Base-by-base conservation (phyloP, 768 basidiomycete genomes). In the Rhizopogon roseolus region DNA sequence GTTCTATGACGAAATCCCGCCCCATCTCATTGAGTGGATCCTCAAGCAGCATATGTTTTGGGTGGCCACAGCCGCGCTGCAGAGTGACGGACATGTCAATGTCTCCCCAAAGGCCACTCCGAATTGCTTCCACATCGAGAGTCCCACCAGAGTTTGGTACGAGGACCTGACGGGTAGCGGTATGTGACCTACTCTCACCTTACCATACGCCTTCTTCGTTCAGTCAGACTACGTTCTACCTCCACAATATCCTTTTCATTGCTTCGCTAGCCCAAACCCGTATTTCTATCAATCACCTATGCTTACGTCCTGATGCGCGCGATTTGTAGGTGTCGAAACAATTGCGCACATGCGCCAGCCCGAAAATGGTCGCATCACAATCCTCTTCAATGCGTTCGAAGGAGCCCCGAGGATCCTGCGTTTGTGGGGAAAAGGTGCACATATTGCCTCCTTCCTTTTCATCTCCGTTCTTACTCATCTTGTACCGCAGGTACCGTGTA, bases 121-220 rank as follows among this genome's bases (percentile, higher is more conserved):
- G 55, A 80, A 80, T 7, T 79, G 79, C 4, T 86, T 90, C 61
- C 84, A 84, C 59, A 63, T 87, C 56, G 71, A 77, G 14, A 71
- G 80, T 53, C 66, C 75, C 17, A 78, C 73, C 40, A 70, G 66
- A 43, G 81, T 84, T 2, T 88, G 86, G 87, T 89, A 89, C 57
- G 85, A 89, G 61, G 86, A 89, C 63, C 72, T 86, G 42, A 82
- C 81, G 17, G 87, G 87, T 8, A 82, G 84, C 56, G 85, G 85
- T 84, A 55, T 40, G 75, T 71, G 17, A n/a, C 27, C 11, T 13
- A 49, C 36, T n/a, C 19, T 13, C 22, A 1, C 7, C 8, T n/a
- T n/a, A n/a, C n/a, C n/a, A n/a, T n/a, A n/a, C n/a, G n/a, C n/a
- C n/a, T n/a, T n/a, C n/a, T n/a, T 22, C 22, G 22, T 22, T 22